Base-by-base conservation (phyloP, 176 grass and related monocot genomes). In the Juncus effusus region DNA sequence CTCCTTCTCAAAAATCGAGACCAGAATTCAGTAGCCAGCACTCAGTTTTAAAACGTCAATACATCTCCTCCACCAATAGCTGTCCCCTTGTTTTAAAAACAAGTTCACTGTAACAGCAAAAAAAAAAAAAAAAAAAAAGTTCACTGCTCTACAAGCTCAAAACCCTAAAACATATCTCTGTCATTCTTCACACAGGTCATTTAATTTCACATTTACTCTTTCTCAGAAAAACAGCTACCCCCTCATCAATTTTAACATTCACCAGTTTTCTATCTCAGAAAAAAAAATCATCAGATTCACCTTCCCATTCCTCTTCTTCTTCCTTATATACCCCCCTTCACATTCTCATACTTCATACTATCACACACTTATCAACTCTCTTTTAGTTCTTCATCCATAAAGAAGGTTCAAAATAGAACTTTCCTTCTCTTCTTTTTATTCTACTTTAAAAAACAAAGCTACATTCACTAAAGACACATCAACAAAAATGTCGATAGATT, bases 401-500 rank as follows among this genome's bases (percentile, higher is more conserved):
- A 28, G 19, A 28, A 28, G 19, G 19, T 28, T 28, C 19, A 28
- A 28, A 28, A 28, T 28, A 28, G 19, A 28, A 28, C 19, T 28
- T 28, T 42, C 40, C 13, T 65, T 16, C 5, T 35, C 14, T 68
- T 54, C 65, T 28, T 54, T 28, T 9, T 67, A 51, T 67, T 49
- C 0, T 12, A 67, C 12, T 13, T 63, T 36, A 66, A 15, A 35
- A 28, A 47, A 47, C 4, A 66, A 51, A 19, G 16, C 42, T 5
- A 9, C 45, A 2, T 39, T 54, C 38, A 41, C 66, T 53, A 70
- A 40, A 11, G 66, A 44, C 3, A 10, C 42, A 13, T 38, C 37
- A 42, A 45, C 55, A 10, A 72, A 58, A 56, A 16, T 49, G 54
- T 72, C 38, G 38, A 36, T 99, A 82, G 78, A 93, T 9, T 35